These are phyloP conservation scores for Tulasnella sp. DNA, from an alignment of 768 basidiomycete species.

Conservation along the genomic window DNA sequence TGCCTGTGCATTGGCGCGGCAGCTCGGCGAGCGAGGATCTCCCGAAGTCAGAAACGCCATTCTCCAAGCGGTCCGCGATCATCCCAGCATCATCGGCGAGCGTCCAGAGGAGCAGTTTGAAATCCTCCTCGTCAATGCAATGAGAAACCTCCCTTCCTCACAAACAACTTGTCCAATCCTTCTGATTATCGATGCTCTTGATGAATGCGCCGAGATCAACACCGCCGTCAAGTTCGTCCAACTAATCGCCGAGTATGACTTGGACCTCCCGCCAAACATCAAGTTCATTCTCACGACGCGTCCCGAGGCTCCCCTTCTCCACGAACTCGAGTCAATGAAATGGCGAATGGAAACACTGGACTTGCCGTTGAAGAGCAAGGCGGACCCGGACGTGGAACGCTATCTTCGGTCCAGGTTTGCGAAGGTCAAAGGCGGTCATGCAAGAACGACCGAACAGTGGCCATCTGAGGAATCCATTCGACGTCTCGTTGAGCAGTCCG, in stretches of 20 bases:
- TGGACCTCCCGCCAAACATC: background rate
- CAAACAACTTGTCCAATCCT: no score
- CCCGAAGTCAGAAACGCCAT: background rate
- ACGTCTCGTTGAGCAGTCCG: no score
- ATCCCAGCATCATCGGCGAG: background rate
- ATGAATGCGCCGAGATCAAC: background rate
- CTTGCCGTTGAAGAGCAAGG: background rate
- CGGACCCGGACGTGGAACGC: background rate
- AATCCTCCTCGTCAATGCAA: no score
- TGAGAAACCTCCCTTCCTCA: no score
- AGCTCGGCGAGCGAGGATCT: background rate
- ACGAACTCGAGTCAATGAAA: background rate
- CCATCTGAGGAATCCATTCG: no score
- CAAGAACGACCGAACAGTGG: no score
- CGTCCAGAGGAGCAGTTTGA: no score
- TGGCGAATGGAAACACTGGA: background rate
- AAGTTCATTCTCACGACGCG: background rate
- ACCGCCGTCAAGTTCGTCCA: background rate
- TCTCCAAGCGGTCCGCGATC: background rate
- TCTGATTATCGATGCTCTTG: background rate
- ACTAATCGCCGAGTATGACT: background rate
- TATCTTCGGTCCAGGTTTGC: background rate
- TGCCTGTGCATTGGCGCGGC: background rate
- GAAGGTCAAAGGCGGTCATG: background rate
- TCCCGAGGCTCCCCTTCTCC: background rate